Percentiles rank a stretch among this genome's conserved stretches.
These are phyloP conservation scores for Rhodotorula sp. DNA, from an alignment of 1,284 basidiomycete genomes.

Conservation along the genomic window DNA sequence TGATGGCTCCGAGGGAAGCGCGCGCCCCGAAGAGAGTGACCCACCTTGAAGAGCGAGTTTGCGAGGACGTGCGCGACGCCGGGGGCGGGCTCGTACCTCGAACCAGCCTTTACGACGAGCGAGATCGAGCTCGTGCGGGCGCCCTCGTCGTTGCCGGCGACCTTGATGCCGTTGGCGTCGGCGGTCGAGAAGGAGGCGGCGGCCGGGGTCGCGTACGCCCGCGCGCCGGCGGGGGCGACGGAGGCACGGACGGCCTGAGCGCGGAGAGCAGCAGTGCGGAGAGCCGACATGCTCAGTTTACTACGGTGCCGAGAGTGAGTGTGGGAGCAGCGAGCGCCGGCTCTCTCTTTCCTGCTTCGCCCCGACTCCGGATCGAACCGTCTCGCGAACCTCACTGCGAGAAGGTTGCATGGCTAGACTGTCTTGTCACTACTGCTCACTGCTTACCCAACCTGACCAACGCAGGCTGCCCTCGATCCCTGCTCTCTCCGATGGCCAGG, in stretches of 20 bases:
- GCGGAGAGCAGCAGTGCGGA: conserved; percentile 26
- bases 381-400: too few relatives aligned
- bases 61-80: conserved; percentile 89
- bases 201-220: conserved; percentile 26
- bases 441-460: too few relatives aligned
- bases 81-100: conserved; percentile 77
- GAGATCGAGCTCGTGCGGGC: conserved; percentile 76
- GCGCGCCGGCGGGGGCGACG: conserved; percentile 9
- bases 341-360: too few relatives aligned
- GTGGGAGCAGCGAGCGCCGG: not conserved
- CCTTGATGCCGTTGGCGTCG: conserved; percentile 71
- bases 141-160: conserved; percentile 78
- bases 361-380: too few relatives aligned
- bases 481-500: not conserved
- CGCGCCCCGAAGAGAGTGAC: conserved; percentile 22
- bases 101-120: conserved; percentile 85
- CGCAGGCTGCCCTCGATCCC: not conserved
- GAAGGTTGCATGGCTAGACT: too few relatives aligned
- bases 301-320: not conserved
- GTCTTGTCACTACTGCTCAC: too few relatives aligned
- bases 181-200: conserved; percentile 58
- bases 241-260: conserved; percentile 11
- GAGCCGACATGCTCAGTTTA: conserved; percentile 8
- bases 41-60: conserved; percentile 95
- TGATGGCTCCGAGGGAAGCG: not conserved